Percentiles rank a stretch among this genome's conserved stretches.
Conservation (phyloP, 2,329 filamentous ascomycete species). For the Elsinoe arachidis region DNA sequence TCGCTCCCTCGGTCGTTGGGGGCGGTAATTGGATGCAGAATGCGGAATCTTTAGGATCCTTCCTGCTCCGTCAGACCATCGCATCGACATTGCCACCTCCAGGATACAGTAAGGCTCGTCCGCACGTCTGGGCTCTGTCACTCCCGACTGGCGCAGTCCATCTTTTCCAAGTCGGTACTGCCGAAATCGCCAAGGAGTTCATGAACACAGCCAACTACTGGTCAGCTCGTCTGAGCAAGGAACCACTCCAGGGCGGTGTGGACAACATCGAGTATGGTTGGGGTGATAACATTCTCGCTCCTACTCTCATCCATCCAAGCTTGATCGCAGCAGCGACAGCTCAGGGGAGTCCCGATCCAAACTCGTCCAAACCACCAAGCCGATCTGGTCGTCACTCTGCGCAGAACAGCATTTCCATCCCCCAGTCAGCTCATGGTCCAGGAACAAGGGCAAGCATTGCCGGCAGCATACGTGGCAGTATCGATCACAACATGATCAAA, state of each 20-base stretch:
- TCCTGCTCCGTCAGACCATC: conserved; percentile 81
- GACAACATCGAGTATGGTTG: conserved; percentile 98
- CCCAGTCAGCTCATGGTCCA: background rate
- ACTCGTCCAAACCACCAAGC: conserved; percentile 19
- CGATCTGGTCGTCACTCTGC: conserved; percentile 13
- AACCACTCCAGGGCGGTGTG: conserved; percentile 83
- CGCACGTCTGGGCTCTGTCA: conserved; percentile 89
- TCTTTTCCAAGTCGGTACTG: conserved; percentile 94
- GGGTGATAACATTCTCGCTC: conserved; percentile 71
- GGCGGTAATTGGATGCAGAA: conserved; percentile 98
- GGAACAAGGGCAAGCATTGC: conserved; percentile 27
- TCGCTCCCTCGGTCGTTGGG: conserved; percentile 63
- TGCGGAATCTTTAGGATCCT: conserved; percentile 78
- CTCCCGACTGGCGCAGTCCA: conserved; percentile 90
- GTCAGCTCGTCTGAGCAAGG: conserved; percentile 88
- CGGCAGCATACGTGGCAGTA: conserved; percentile 49
- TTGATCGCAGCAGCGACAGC: conserved; percentile 25
- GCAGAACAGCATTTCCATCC: conserved; percentile 18
- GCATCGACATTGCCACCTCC: conserved; percentile 83
- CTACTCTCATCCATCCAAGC: conserved; percentile 31
- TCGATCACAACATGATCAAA: conserved; percentile 48
- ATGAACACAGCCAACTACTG: conserved; percentile 95
- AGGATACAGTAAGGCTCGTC: conserved; percentile 82
- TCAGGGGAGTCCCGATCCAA: conserved; percentile 23
- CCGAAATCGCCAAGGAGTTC: conserved; percentile 90